Base-by-base conservation (phyloP, 225 moss, liverwort and hornwort species). In the Bryoerythrophyllum caledonicum region DNA sequence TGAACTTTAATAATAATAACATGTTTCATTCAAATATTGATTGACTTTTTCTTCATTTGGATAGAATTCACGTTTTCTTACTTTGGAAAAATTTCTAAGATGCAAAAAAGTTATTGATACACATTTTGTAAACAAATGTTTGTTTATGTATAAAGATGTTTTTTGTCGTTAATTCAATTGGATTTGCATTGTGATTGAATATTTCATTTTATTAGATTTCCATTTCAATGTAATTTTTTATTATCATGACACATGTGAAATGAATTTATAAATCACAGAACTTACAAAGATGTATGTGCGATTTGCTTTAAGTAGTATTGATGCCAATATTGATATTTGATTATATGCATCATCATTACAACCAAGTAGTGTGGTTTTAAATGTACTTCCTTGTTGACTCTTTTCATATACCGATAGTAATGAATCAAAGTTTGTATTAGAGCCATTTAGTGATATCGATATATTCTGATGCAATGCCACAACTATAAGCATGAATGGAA, bases 401-500 rank as follows among this genome's bases (percentile, higher is more conserved):
- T 87, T 94, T 64, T 89, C 85, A 52, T 96, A 94, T 37, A 81
- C 49, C 37, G 91, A 89, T 63, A 96, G 7, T 8, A 91, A 10
- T 16, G 94, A 89, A 57, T 96, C 96, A 81, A 90, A 92, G 30
- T 94, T 81, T 1, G 96, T 96, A 25, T 84, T 65, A 0, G 80
- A 46, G 32, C 76, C 87, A 74, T 92, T 92, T 53, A 96, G 83
- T 10, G 92, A 92, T 40, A 80, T 24, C 3, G 81, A 80, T 7
- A 92, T 82, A 49, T 85, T 80, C 96, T 94, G 48, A 12, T 51
- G 34, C 46, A 70, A 30, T 15, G 67, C n/a, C 2, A 58, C 66
- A 59, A 62, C 19, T 1, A 25, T 0, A 23, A 1, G 0, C 1
- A 27, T 1, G 21, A 4, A 23, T 8, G 0, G 9, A 16, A 0